Conservation (phyloP, 1,284 basidiomycete genomes). For the Pseudozyma sp. region DNA sequence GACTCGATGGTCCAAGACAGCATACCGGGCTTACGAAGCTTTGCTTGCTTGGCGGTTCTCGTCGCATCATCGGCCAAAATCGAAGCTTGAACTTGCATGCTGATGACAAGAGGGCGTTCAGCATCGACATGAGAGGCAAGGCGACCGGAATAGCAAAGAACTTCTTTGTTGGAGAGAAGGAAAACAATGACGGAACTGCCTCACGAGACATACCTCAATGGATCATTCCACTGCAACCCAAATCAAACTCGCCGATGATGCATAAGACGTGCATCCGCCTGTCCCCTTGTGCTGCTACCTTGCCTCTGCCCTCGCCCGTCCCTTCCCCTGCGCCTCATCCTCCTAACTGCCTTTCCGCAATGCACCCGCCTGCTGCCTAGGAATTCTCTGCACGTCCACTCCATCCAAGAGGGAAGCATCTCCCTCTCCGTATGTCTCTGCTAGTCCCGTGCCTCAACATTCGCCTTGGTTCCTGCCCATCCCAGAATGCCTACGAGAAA, state of each 20-base stretch:
- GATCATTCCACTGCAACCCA: constrained; percentile 14
- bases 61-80: constrained; percentile 2
- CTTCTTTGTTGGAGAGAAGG: neutral
- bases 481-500: constrained; percentile 44
- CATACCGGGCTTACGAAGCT: neutral
- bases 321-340: constrained; percentile 3
- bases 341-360: constrained; percentile 16
- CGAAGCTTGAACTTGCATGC: neutral
- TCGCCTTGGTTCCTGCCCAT: constrained; percentile 1
- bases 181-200: constrained; percentile 1
- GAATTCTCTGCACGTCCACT: constrained; percentile 36
- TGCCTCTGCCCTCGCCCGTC: neutral
- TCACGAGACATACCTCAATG: constrained; percentile 38
- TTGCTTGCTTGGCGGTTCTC: neutral
- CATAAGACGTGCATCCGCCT: constrained; percentile 7
- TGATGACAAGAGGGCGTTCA: neutral
- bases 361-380: constrained; percentile 46
- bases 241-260: constrained; percentile 4
- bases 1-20: neutral
- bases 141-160: constrained; percentile 16
- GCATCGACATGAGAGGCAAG: neutral
- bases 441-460: neutral
- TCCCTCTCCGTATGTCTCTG: neutral
- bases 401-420: constrained; percentile 6
- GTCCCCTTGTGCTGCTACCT: neutral